phyloP scores from a whole-genome alignment of 306 rosid genomes.

The Quercus glauca region DNA sequence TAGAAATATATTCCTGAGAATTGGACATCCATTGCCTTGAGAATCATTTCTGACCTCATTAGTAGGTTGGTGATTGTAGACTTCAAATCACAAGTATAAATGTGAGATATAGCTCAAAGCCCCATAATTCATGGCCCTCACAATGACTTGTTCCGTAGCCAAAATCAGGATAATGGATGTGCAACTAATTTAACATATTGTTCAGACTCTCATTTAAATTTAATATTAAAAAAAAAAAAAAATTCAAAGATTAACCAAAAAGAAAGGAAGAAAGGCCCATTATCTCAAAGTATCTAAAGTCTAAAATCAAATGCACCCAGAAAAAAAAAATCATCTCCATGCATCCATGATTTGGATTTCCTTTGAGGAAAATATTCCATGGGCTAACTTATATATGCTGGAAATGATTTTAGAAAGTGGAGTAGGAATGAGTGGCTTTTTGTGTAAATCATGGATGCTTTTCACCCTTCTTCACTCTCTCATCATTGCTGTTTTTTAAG shows the following conservation, averaged over 20 bases:
- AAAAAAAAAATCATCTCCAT: not conserved
- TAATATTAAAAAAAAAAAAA: too few relatives aligned
- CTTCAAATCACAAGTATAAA: not conserved
- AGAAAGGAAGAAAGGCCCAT: not conserved
- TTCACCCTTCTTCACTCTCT: constrained; percentile 18
- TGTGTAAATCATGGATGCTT: constrained; percentile 28
- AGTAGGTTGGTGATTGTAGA: not conserved
- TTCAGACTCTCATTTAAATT: too few relatives aligned
- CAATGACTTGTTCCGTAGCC: not conserved
- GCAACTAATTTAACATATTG: too few relatives aligned
- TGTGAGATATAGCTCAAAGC: too few relatives aligned
- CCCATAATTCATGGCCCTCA: not conserved
- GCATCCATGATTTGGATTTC: constrained; percentile 9
- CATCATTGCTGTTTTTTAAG: constrained; percentile 47
- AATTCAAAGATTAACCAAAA: too few relatives aligned
- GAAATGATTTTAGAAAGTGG: not conserved
- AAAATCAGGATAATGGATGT: not conserved
- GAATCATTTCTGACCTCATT: not conserved
- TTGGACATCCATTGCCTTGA: not conserved
- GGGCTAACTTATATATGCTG: not conserved
- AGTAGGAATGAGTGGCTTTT: not conserved
- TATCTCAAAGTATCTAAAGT: not conserved
- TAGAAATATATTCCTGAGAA: not conserved
- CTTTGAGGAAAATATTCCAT: constrained; percentile 15
- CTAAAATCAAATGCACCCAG: constrained; percentile 3